Conservation (phyloP, 768 basidiomycete species). For the Pleurotus pulmonarius region DNA sequence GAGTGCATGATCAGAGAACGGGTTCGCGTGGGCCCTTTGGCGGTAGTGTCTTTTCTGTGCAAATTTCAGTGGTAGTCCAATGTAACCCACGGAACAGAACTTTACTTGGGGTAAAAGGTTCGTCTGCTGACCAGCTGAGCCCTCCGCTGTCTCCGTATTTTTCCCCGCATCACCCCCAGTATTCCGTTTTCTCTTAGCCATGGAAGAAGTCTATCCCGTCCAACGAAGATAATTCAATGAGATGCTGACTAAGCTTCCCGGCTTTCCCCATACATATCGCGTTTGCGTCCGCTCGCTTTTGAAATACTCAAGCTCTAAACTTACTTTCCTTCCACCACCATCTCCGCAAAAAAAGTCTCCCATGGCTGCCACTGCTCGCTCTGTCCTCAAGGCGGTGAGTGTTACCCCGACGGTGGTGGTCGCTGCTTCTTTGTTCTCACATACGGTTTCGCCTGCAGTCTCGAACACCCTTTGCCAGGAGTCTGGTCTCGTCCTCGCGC, state of each 20-base stretch:
- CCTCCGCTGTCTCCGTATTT: background rate
- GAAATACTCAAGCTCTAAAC: slow-evolving; percentile 15
- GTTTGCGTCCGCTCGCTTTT: slow-evolving; percentile 13
- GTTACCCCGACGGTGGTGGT: slow-evolving; percentile 1
- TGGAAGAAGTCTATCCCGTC: slow-evolving; percentile 8
- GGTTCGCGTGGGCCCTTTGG: slow-evolving; percentile 82
- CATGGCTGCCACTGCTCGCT: slow-evolving; percentile 41
- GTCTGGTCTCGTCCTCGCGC: slow-evolving; percentile 35
- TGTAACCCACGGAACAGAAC: background rate
- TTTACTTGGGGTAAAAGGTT: slow-evolving; percentile 48
- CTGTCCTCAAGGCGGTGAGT: slow-evolving; percentile 36
- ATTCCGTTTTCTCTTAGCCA: slow-evolving; percentile 32
- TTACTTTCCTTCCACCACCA: slow-evolving; percentile 13
- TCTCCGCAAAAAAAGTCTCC: slow-evolving; percentile 14
- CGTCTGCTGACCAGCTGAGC: slow-evolving; percentile 13
- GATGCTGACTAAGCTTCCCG: slow-evolving; percentile 17
- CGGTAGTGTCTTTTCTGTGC: slow-evolving; percentile 78
- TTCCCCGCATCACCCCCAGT: background rate
- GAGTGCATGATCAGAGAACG: slow-evolving; percentile 84
- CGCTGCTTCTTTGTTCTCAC: background rate
- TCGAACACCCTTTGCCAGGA: slow-evolving; percentile 44
- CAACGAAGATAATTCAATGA: background rate
- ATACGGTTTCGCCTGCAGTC: slow-evolving; percentile 32
- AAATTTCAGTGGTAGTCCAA: background rate
- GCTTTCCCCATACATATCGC: slow-evolving; percentile 11